These are phyloP conservation scores for Alloascoidea africana DNA, from an alignment of 805 yeast species.

Conservation along the genomic window DNA sequence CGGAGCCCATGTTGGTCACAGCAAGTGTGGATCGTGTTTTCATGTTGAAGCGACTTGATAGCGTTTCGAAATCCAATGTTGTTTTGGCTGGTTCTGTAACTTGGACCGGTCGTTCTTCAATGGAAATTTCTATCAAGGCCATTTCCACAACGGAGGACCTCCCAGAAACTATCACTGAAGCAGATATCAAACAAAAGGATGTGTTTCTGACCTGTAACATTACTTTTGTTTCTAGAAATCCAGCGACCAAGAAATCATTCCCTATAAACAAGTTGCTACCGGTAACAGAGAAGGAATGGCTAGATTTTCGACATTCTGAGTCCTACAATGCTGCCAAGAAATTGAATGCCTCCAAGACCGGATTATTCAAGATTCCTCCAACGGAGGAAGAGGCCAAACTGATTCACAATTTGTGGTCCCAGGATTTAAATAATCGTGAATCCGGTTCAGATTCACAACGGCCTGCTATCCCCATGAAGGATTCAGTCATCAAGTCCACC, in stretches of 20 bases:
- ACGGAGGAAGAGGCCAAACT: conserved; percentile 52
- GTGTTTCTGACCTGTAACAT: conserved; percentile 80
- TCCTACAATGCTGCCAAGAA: conserved; percentile 80
- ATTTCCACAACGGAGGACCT: conserved; percentile 49
- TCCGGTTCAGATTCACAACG: conserved; percentile 23
- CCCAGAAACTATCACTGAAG: conserved; percentile 39
- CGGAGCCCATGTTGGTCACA: conserved; percentile 90
- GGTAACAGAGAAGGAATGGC: conserved; percentile 58
- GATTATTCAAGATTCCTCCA: conserved; percentile 52
- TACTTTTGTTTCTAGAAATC: conserved; percentile 92
- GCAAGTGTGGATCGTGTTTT: conserved; percentile 89
- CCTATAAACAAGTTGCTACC: conserved; percentile 76
- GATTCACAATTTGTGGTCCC: conserved; percentile 63
- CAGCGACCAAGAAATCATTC: conserved; percentile 79
- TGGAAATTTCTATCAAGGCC: conserved; percentile 90
- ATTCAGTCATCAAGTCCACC: conserved; percentile 59
- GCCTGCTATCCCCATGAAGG: conserved; percentile 49
- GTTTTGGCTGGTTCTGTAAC: conserved; percentile 82
- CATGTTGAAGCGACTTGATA: conserved; percentile 73
- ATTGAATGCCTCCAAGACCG: conserved; percentile 50
- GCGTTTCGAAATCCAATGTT: conserved; percentile 58
- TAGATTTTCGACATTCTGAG: conserved; percentile 79
- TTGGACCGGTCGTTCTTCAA: conserved; percentile 90
- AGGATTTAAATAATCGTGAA: conserved; percentile 13
- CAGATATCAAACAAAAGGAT: conserved; percentile 43